These are phyloP conservation scores for Sonneratia caseolaris DNA, from an alignment of 345 rosid genomes.

Conservation along the genomic window DNA sequence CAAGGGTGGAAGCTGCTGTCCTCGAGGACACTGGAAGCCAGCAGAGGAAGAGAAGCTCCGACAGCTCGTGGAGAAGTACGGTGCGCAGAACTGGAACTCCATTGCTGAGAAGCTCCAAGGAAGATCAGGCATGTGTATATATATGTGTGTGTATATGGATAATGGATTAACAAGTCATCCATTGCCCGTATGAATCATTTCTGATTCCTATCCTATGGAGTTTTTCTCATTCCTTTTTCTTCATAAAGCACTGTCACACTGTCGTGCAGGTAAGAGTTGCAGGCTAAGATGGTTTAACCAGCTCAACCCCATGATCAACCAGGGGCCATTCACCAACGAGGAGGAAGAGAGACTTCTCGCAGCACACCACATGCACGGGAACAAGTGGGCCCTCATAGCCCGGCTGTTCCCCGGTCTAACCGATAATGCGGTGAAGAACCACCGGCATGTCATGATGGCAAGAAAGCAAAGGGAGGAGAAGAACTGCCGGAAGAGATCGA, in stretches of 20 bases:
- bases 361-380: slow-evolving; percentile 42
- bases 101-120: slow-evolving; percentile 62
- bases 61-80: slow-evolving; percentile 45
- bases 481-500: slow-evolving; percentile 1
- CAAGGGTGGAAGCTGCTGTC: slow-evolving; percentile 22
- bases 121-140: slow-evolving; percentile 41
- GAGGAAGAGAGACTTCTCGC: slow-evolving; percentile 45
- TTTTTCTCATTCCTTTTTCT: not conserved
- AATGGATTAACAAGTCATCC: too few species aligned
- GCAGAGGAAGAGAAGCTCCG: slow-evolving; percentile 21
- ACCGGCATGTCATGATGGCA: slow-evolving; percentile 53
- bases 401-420: slow-evolving; percentile 45
- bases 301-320: slow-evolving; percentile 46
- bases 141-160: too few species aligned
- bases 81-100: slow-evolving; percentile 69
- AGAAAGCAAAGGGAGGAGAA: slow-evolving; percentile 38
- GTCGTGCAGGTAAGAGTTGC: slow-evolving; percentile 38
- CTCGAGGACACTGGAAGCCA: slow-evolving; percentile 67
- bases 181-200: too few species aligned
- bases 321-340: slow-evolving; percentile 40
- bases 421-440: slow-evolving; percentile 54
- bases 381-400: slow-evolving; percentile 51
- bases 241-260: not conserved
- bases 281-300: slow-evolving; percentile 56
- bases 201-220: too few species aligned